Percentiles rank a stretch among this genome's conserved stretches.
These are phyloP conservation scores for Colletotrichum sojae DNA, from an alignment of 2,329 filamentous ascomycete species.

Conservation along the genomic window DNA sequence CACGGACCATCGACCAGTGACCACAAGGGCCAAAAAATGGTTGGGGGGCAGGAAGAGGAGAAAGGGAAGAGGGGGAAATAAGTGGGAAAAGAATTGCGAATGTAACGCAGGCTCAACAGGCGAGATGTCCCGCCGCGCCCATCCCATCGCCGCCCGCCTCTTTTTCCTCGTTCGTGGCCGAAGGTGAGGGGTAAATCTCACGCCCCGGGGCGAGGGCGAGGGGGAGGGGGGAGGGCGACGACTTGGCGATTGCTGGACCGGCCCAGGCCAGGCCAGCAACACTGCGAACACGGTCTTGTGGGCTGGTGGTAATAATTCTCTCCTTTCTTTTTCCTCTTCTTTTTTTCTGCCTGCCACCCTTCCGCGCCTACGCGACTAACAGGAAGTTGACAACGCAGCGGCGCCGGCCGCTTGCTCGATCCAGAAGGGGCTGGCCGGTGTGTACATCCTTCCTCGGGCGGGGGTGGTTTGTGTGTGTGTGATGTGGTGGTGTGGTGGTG, in stretches of 20 bases:
- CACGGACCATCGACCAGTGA: too few species aligned
- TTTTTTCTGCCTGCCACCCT: not conserved
- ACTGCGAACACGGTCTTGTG: not conserved
- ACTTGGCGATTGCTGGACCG: conserved; percentile 23
- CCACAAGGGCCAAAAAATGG: conserved; percentile 19
- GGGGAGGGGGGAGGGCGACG: not conserved
- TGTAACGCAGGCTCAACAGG: conserved; percentile 38
- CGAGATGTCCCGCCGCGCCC: conserved; percentile 32
- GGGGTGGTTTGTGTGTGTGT: not conserved
- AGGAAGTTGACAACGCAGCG: conserved; percentile 19
- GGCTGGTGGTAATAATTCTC: too few species aligned
- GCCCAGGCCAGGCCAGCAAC: conserved; percentile 15
- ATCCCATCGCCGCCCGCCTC: conserved; percentile 21
- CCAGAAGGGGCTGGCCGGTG: conserved; percentile 11
- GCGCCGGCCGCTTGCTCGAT: conserved; percentile 36
- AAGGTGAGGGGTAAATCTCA: conserved; percentile 26
- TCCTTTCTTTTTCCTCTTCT: not conserved
- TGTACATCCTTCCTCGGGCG: not conserved
- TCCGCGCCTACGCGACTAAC: conserved; percentile 1
- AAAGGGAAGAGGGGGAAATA: conserved; percentile 16
- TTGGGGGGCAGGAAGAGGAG: conserved; percentile 18
- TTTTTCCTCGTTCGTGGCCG: conserved; percentile 12
- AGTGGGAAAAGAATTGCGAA: conserved; percentile 36
- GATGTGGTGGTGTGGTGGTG: not conserved
- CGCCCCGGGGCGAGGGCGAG: not conserved